Evolutionary conservation across 306 rosid species (phyloP).

Genomic region (Luffa aegyptiaca): DNA sequence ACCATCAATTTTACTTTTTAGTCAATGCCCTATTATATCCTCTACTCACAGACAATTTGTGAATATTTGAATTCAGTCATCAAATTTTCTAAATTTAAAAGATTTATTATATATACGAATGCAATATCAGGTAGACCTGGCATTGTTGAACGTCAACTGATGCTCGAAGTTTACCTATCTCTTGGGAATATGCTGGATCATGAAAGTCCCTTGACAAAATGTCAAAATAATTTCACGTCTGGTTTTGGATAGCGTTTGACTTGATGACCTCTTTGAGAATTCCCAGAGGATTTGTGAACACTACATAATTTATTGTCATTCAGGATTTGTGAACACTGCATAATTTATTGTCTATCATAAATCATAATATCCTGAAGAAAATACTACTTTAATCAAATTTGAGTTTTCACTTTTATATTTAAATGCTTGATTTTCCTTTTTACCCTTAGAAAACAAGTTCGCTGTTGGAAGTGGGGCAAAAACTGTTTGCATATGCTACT

Average conservation of each 20-base stretch:
- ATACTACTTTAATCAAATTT: neutral
- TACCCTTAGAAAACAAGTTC: constrained; percentile 72
- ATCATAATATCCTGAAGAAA: neutral
- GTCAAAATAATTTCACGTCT: neutral
- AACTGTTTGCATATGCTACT: constrained; percentile 90
- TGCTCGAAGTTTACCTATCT: neutral
- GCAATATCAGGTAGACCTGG: neutral
- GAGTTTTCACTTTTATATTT: neutral
- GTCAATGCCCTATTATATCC: neutral
- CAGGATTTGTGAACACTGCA: neutral
- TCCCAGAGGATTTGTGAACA: neutral
- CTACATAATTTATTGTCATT: neutral
- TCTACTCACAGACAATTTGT: neutral
- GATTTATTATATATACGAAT: neutral
- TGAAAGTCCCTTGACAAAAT: neutral
- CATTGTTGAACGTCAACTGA: neutral
- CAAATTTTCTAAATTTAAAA: neutral
- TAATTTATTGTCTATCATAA: neutral
- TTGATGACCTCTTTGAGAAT: neutral
- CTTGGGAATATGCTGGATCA: neutral
- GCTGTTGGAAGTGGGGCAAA: constrained; percentile 99
- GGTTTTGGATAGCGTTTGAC: neutral
- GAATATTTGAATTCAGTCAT: neutral
- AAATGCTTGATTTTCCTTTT: neutral
- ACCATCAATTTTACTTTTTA: neutral